Percentiles rank a stretch among this genome's conserved stretches.
Evolutionary conservation across 352 stramenopile genomes (phyloP).

Genomic region (Phytophthora agathidicida): DNA sequence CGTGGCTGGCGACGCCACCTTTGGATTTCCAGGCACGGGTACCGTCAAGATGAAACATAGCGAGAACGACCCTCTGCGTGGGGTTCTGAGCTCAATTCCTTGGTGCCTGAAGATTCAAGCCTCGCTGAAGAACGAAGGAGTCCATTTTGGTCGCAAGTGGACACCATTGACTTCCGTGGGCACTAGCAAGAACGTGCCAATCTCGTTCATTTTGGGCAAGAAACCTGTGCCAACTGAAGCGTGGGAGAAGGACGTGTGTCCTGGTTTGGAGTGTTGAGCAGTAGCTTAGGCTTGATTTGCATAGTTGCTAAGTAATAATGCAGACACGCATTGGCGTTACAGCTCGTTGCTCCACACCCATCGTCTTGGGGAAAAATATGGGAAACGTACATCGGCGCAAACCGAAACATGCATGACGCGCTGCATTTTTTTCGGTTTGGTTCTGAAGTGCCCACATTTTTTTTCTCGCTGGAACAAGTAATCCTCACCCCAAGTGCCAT

Average conservation of each 20-base stretch:
- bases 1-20: constrained; percentile 11
- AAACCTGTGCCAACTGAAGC: constrained; percentile 13
- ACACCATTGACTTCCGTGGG: constrained; percentile 10
- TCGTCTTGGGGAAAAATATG: constrained; percentile 5
- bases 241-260: constrained; percentile 14
- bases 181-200: not conserved
- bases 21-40: constrained; percentile 13
- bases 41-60: constrained; percentile 31
- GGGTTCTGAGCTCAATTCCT: constrained; percentile 32
- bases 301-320: no score
- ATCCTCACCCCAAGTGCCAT: constrained; percentile 14
- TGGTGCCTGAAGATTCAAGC: constrained; percentile 38
- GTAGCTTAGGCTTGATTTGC: no score
- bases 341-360: not conserved
- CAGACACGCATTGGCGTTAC: no score
- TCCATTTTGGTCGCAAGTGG: constrained; percentile 43
- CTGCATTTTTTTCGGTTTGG: no score
- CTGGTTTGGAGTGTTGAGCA: constrained; percentile 5
- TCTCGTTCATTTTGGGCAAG: constrained; percentile 11
- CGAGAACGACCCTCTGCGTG: constrained; percentile 41
- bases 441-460: no score
- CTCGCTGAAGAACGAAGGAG: constrained; percentile 12
- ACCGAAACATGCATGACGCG: no score
- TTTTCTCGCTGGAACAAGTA: constrained; percentile 2
- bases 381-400: no score